A percentile compares a stretch with the other conserved stretches of the same genome.
Evolutionary conservation across 768 basidiomycete genomes (phyloP).

Genomic region (Termitomyces titanicus): DNA sequence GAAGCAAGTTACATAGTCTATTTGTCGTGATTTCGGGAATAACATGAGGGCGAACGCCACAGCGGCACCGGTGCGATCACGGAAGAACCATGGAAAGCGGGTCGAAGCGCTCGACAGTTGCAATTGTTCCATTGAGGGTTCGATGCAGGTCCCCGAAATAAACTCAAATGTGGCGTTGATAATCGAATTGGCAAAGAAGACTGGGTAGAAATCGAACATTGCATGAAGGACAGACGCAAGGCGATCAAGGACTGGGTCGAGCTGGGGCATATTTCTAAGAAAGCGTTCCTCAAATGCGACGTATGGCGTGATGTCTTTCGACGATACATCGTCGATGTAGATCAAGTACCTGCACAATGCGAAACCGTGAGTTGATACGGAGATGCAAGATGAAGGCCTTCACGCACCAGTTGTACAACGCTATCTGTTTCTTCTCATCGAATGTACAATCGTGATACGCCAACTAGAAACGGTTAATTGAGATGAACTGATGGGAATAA

Average conservation of each 20-base stretch:
- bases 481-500: background rate
- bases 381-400: too few species aligned
- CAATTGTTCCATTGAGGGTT: slow-evolving; percentile 10
- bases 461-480: slow-evolving; percentile 7
- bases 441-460: slow-evolving; percentile 16
- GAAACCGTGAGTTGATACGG: background rate
- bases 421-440: slow-evolving; percentile 14
- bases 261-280: slow-evolving; percentile 13
- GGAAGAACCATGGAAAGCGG: slow-evolving; percentile 19
- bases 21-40: slow-evolving; percentile 12
- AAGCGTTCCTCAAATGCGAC: slow-evolving; percentile 15
- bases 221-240: slow-evolving; percentile 8
- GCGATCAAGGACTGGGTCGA: slow-evolving; percentile 16
- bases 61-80: slow-evolving; percentile 16
- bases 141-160: slow-evolving; percentile 15
- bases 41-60: slow-evolving; percentile 14
- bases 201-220: slow-evolving; percentile 16
- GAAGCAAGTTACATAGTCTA: slow-evolving; percentile 14
- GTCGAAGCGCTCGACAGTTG: slow-evolving; percentile 1
- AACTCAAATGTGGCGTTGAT: slow-evolving; percentile 16
- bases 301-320: slow-evolving; percentile 6
- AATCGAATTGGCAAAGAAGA: slow-evolving; percentile 15
- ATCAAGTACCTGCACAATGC: slow-evolving; percentile 16
- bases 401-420: slow-evolving; percentile 18
- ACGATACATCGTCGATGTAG: slow-evolving; percentile 17